Conservation (phyloP, 75 land plant genomes). For the Pinus albicaulis region DNA sequence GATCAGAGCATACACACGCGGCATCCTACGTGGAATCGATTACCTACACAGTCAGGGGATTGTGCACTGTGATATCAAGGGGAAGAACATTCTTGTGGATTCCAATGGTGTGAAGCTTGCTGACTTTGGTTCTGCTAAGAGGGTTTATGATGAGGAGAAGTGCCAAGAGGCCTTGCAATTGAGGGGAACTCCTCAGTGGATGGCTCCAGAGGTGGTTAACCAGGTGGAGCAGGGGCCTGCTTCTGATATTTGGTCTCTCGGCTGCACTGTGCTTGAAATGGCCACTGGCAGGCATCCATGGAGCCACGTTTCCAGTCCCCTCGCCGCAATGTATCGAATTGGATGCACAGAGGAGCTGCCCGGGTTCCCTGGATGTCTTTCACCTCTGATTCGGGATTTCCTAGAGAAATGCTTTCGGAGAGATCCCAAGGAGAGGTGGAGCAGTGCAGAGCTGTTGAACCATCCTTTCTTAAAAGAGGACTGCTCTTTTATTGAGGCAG, state of each 20-base stretch:
- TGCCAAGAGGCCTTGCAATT: neutral
- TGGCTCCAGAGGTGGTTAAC: constrained; percentile 49
- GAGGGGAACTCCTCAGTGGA: constrained; percentile 49
- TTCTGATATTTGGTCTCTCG: constrained; percentile 37
- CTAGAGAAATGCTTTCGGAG: constrained; percentile 30
- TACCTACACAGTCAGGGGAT: constrained; percentile 40
- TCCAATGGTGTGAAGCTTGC: constrained; percentile 37
- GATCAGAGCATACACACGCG: constrained; percentile 24
- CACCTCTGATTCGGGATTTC: constrained; percentile 32
- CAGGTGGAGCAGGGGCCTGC: constrained; percentile 29
- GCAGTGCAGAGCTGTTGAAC: constrained; percentile 24
- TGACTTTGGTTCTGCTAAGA: constrained; percentile 63
- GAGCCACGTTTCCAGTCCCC: constrained; percentile 6
- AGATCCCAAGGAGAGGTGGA: constrained; percentile 30
- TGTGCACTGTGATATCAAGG: constrained; percentile 76
- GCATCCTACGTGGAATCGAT: constrained; percentile 30
- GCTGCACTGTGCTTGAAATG: constrained; percentile 49
- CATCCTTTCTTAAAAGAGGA: constrained; percentile 29
- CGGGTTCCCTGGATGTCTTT: constrained; percentile 19
- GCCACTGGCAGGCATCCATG: constrained; percentile 46
- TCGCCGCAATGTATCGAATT: constrained; percentile 33
- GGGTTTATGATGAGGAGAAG: constrained; percentile 12
- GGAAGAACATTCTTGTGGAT: constrained; percentile 42
- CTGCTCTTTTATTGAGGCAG: neutral
- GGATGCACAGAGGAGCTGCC: constrained; percentile 18